Percentiles rank a stretch among this genome's conserved stretches.
These are phyloP conservation scores for Geotrichum candidum DNA, from an alignment of 1,139 yeast genomes.

Conservation along the genomic window DNA sequence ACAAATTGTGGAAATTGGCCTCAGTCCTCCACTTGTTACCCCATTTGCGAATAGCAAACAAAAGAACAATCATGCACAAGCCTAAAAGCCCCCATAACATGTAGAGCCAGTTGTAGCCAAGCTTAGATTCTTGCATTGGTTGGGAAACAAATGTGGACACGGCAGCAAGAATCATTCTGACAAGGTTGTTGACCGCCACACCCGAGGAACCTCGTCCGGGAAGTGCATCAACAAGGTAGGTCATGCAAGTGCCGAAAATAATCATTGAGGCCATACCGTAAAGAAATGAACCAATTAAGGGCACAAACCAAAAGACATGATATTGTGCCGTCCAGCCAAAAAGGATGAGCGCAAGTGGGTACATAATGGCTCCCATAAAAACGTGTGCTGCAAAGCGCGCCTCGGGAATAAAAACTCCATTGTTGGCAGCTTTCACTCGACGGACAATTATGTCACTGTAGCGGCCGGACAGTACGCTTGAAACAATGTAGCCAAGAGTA, in stretches of 20 bases:
- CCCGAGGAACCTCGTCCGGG: constrained; percentile 91
- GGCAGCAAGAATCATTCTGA: constrained; percentile 70
- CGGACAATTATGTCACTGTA: constrained; percentile 65
- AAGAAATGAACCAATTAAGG: constrained; percentile 71
- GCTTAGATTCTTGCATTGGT: constrained; percentile 47
- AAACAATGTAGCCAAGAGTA: constrained; percentile 67
- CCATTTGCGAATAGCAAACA: constrained; percentile 48
- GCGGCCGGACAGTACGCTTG: constrained; percentile 69
- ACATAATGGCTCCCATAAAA: constrained; percentile 53
- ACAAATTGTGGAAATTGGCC: constrained; percentile 48
- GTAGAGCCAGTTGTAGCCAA: constrained; percentile 68
- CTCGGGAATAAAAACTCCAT: constrained; percentile 71
- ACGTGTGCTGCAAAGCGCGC: constrained; percentile 74
- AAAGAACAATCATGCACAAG: constrained; percentile 40
- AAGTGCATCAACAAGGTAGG: constrained; percentile 75
- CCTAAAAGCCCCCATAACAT: constrained; percentile 51
- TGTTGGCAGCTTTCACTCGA: constrained; percentile 44
- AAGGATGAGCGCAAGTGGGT: constrained; percentile 61
- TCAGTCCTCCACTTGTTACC: constrained; percentile 63
- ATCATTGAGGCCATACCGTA: constrained; percentile 84
- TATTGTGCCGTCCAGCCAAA: constrained; percentile 78
- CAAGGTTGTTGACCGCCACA: constrained; percentile 72
- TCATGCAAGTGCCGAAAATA: constrained; percentile 72
- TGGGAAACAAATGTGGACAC: constrained; percentile 69
- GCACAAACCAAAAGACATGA: constrained; percentile 63